Evolutionary conservation across 2,329 filamentous ascomycete genomes (phyloP), one percentile per base, ranked within the genome.

Genomic region (Fusarium drepaniforme): DNA sequence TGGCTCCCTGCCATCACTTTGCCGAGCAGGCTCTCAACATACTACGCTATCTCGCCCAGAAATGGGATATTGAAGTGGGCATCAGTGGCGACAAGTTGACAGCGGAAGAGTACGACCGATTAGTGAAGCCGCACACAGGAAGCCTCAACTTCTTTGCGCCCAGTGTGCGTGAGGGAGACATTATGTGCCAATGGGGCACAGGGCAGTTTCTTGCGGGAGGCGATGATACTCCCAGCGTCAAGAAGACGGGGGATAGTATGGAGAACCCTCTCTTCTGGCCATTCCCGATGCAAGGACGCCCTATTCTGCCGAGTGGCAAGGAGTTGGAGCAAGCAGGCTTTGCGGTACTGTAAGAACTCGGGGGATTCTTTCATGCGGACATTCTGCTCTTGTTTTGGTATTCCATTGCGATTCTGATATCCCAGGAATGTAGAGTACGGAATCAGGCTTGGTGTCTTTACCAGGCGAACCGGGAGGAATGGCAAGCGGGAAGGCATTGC

Each of bases 1-100:
- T 92, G 90, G 87, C 88, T 1, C 87, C 87, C 0, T 91, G 89
- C 65, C 89, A 91, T 74, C 87, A 89, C 66, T 91, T 91, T 76
- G 89, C 89, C 13, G 88, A 90, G 75, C 89, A 91, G 74, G 89
- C 89, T 0, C 85, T 91, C 57, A 89, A 89, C 71, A 92, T 92
- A 21, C 81, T 92, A 5, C 86, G 86, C 1, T 91, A 88, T 71
- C 82, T 92, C 1, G 88, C 89, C 8, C 86, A 85, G 71, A 90
- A 90, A 72, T 92, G 90, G 90, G 84, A 89, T 38, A 87, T 92
- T 40, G 83, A 89, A 3, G 85, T 90, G 3, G 83, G 87, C 2
- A 83, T 90, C 53, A 72, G 78, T 13, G 71, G 69, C 25, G 73
- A 80, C 13, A 78, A 80, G n/a, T 71, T 81, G 25, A 78, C 73